phyloP scores from a whole-genome alignment of 441 rosid genomes.

The Macaranga tanarius region DNA sequence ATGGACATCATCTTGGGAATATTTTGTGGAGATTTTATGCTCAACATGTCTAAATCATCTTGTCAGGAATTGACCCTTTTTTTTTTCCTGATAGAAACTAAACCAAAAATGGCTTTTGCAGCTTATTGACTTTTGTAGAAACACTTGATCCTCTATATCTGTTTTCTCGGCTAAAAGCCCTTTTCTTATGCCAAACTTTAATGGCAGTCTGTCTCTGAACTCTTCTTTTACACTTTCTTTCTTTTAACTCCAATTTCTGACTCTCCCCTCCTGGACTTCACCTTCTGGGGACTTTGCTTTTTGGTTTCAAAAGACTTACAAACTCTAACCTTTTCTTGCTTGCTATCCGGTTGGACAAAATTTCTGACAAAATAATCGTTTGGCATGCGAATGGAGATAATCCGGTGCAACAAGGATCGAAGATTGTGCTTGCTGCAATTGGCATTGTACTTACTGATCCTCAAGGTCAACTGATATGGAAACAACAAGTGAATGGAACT shows the following conservation, averaged over 20 bases:
- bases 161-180: too few relatives aligned
- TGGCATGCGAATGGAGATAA: conserved; percentile 18
- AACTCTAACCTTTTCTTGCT: conserved; percentile 18
- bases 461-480: conserved; percentile 1
- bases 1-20: too few relatives aligned
- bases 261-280: conserved; percentile 10
- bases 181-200: too few relatives aligned
- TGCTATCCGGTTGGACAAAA: conserved; percentile 24
- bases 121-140: not conserved
- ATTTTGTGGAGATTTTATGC: too few relatives aligned
- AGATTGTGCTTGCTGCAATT: conserved; percentile 2
- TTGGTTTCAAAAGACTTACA: conserved; percentile 15
- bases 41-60: too few relatives aligned
- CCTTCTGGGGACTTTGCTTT: conserved; percentile 26
- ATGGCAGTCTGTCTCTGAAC: not conserved
- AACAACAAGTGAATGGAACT: not conserved
- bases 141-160: not conserved
- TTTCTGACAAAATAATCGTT: conserved; percentile 17
- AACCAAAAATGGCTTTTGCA: too few relatives aligned
- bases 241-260: not conserved
- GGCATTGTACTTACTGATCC: conserved; percentile 18
- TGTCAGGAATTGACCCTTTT: too few relatives aligned
- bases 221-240: not conserved
- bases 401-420: conserved; percentile 13
- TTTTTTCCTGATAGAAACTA: too few relatives aligned